Percentiles rank a stretch among this genome's conserved stretches.
phyloP scores from a whole-genome alignment of 1,139 yeast genomes.

The Blastobotrys arbuscula region DNA sequence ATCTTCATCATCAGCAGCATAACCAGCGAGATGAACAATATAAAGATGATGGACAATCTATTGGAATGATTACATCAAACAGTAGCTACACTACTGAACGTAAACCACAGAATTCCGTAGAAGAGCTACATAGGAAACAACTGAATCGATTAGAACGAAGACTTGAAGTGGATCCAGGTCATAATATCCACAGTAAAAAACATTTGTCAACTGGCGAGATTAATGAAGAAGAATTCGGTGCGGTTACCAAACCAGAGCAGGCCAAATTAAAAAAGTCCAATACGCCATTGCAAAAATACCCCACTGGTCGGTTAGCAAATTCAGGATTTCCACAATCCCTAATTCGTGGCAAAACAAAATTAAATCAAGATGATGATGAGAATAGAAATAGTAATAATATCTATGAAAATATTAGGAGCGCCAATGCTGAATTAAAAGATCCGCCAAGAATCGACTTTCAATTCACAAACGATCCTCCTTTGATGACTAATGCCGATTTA shows the following conservation, averaged over 20 bases:
- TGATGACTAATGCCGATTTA: background rate
- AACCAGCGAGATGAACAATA: background rate
- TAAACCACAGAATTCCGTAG: background rate
- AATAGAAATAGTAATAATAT: background rate
- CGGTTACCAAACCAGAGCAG: background rate
- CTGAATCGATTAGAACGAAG: conserved; percentile 3
- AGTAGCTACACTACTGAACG: background rate
- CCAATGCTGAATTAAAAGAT: background rate
- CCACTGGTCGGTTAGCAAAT: background rate
- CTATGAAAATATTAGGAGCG: background rate
- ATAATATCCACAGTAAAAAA: background rate
- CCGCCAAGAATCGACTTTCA: background rate
- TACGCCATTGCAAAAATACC: background rate
- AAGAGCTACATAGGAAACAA: background rate
- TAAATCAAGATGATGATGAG: background rate
- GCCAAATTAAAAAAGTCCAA: background rate
- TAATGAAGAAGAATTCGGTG: background rate
- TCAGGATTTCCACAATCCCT: no score
- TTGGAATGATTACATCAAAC: background rate
- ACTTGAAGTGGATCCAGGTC: background rate
- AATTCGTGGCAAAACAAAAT: background rate
- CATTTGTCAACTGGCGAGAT: background rate
- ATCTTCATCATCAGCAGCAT: conserved; percentile 4
- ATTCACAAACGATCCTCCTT: background rate
- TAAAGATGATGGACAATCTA: background rate